A percentile compares a stretch with the other conserved stretches of the same genome.
These are phyloP conservation scores for Backusella morwellensis DNA, from an alignment of 192 early-diverging fungal species.

Conservation along the genomic window DNA sequence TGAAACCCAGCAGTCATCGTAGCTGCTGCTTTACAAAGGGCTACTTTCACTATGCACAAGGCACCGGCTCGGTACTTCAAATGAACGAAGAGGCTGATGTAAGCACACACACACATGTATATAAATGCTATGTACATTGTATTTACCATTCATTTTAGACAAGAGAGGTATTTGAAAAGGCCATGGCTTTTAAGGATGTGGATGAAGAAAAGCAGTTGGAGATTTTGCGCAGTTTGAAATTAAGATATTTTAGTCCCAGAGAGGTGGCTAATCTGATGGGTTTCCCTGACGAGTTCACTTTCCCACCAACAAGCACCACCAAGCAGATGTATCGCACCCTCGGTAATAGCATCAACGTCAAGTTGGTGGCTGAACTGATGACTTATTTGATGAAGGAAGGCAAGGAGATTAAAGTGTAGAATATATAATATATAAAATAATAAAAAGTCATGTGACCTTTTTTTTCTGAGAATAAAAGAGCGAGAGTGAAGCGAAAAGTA, in stretches of 20 bases:
- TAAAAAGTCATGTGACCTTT: neutral
- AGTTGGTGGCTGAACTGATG: slow-evolving; percentile 77
- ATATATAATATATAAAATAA: neutral
- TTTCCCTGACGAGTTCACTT: slow-evolving; percentile 73
- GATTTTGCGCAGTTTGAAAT: slow-evolving; percentile 33
- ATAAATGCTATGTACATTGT: neutral
- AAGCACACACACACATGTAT: slow-evolving; percentile 19
- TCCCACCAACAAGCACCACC: slow-evolving; percentile 61
- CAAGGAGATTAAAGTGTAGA: slow-evolving; percentile 1
- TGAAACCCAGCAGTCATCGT: slow-evolving; percentile 55
- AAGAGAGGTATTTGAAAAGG: slow-evolving; percentile 33
- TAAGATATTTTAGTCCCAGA: slow-evolving; percentile 56
- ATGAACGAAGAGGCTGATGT: slow-evolving; percentile 47
- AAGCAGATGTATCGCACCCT: slow-evolving; percentile 84
- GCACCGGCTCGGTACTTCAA: slow-evolving; percentile 55
- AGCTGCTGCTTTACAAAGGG: slow-evolving; percentile 86
- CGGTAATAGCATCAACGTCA: slow-evolving; percentile 90
- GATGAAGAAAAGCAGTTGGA: slow-evolving; percentile 36
- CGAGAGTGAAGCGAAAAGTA: too few species aligned
- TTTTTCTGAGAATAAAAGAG: neutral
- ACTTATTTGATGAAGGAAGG: slow-evolving; percentile 56
- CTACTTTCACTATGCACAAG: slow-evolving; percentile 67
- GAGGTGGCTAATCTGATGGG: slow-evolving; percentile 80
- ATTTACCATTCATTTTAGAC: slow-evolving; percentile 16
- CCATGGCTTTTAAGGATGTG: slow-evolving; percentile 15